Conservation (phyloP, 2,329 filamentous ascomycete genomes). For the Aspergillus neoniger region DNA sequence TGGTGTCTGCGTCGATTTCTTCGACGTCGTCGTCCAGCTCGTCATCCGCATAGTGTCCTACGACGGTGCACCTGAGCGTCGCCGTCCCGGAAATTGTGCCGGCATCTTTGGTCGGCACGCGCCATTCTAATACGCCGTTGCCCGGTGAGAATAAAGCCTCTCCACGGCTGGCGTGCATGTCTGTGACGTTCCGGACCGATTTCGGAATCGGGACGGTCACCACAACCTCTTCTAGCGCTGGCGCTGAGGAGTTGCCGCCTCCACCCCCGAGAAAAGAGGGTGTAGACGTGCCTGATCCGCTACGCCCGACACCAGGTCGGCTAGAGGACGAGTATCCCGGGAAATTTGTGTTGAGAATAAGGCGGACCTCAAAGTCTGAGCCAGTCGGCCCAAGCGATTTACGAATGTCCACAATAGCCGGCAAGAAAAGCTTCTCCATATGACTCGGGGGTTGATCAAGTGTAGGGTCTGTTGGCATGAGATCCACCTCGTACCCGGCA, state of each 20-base stretch:
- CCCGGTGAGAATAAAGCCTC: conserved; percentile 79
- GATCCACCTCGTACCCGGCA: conserved; percentile 89
- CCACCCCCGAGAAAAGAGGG: conserved; percentile 51
- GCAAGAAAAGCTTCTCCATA: conserved; percentile 71
- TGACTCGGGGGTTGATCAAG: conserved; percentile 56
- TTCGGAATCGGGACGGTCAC: conserved; percentile 78
- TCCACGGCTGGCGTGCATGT: conserved; percentile 77
- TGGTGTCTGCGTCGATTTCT: conserved; percentile 37
- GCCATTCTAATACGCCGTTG: conserved; percentile 77
- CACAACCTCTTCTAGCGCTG: conserved; percentile 71
- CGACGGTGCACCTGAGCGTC: conserved; percentile 76
- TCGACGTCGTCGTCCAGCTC: conserved; percentile 48
- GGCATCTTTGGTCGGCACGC: conserved; percentile 75
- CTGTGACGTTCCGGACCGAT: conserved; percentile 77
- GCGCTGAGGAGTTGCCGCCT: conserved; percentile 60
- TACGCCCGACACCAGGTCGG: conserved; percentile 40
- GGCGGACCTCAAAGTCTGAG: conserved; percentile 83
- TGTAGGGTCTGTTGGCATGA: conserved; percentile 70
- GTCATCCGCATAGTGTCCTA: conserved; percentile 60
- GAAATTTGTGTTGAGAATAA: conserved; percentile 70
- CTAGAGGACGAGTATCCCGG: conserved; percentile 48
- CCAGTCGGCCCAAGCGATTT: conserved; percentile 74
- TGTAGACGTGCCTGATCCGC: conserved; percentile 50
- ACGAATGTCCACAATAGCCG: conserved; percentile 77
- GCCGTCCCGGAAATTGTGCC: conserved; percentile 67